Percentiles rank a stretch among this genome's conserved stretches.
Evolutionary conservation across 371 early-diverging fungal species (phyloP).

Genomic region (Mortierella sp.): DNA sequence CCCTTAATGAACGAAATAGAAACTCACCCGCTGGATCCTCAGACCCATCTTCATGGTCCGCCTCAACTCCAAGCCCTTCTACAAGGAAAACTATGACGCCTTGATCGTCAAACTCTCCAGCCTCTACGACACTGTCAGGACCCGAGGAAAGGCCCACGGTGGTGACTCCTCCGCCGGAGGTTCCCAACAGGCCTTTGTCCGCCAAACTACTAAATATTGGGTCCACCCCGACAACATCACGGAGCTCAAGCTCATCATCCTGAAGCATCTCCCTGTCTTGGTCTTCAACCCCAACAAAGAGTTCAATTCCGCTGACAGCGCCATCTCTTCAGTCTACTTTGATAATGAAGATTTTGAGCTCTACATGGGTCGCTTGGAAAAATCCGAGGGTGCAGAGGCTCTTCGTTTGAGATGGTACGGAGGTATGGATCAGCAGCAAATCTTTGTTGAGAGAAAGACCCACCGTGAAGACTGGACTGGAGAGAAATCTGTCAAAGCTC

Average conservation of each 20-base stretch:
- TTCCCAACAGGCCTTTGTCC: conserved; percentile 83
- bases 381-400: conserved; percentile 95
- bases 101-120: conserved; percentile 91
- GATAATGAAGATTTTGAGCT: conserved; percentile 95
- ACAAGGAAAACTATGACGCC: conserved; percentile 91
- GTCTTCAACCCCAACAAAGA: conserved; percentile 85
- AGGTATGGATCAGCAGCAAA: conserved; percentile 65
- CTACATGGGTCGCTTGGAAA: conserved; percentile 92
- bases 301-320: conserved; percentile 80
- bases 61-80: conserved; percentile 89
- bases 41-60: conserved; percentile 91
- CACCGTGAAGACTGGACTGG: conserved; percentile 98
- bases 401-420: conserved; percentile 95
- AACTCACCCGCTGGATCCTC: conserved; percentile 88
- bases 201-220: conserved; percentile 97
- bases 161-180: conserved; percentile 74
- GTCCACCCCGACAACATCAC: conserved; percentile 98
- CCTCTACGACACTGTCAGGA: conserved; percentile 90
- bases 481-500: conserved; percentile 93
- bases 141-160: conserved; percentile 74
- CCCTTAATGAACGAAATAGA: conserved; percentile 50
- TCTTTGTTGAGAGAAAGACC: conserved; percentile 98
- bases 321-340: conserved; percentile 94
- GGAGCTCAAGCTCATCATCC: conserved; percentile 93
- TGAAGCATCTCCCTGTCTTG: conserved; percentile 96